Base-by-base conservation (phyloP, 2,329 filamentous ascomycete species). In the Curvularia verruculosa region DNA sequence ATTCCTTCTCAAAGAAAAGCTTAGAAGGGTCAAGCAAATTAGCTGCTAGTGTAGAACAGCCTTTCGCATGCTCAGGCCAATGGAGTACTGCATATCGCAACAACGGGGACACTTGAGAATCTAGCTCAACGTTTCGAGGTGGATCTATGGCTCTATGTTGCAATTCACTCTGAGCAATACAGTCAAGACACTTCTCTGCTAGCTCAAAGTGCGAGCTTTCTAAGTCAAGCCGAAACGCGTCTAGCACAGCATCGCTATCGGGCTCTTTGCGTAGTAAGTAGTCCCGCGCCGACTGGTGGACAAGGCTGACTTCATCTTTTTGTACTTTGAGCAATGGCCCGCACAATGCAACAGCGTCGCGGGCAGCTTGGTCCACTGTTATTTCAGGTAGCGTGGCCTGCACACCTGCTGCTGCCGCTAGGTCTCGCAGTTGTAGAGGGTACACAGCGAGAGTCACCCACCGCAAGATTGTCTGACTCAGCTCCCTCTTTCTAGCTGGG, bases 261-360 rank as follows among this genome's bases (percentile, higher is more conserved):
- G 3, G 7, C 19, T 56, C 44, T 44, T 47, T 46, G 24, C 67
- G 55, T 21, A 66, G 31, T 8, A 73, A 55, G 51, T 72, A 74
- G 26, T 75, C 70, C 44, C 68, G 69, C 9, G 59, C 69, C 40
- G 68, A 73, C 54, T 73, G 60, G 60, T 75, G 71, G 15, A 74
- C 52, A 24, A 75, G 55, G 31, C 54, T 51, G 29, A 73, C 64
- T 57, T 65, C 26, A 9, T 63, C 15, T 13, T 62, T 51, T 49
- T 67, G 59, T 12, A 72, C 46, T 37, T 49, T 64, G 10, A 71
- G 50, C 24, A 72, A 53, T 48, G 55, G 54, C 48, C 64, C 61
- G 45, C 64, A 70, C 15, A 54, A 40, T 26, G 50, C 48, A 43
- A 43, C 29, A 10, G 28, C 28, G 28, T 29, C 28, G 28, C 28